phyloP scores from a whole-genome alignment of 2,329 filamentous ascomycete genomes.

The Stachybotrys chartarum region DNA sequence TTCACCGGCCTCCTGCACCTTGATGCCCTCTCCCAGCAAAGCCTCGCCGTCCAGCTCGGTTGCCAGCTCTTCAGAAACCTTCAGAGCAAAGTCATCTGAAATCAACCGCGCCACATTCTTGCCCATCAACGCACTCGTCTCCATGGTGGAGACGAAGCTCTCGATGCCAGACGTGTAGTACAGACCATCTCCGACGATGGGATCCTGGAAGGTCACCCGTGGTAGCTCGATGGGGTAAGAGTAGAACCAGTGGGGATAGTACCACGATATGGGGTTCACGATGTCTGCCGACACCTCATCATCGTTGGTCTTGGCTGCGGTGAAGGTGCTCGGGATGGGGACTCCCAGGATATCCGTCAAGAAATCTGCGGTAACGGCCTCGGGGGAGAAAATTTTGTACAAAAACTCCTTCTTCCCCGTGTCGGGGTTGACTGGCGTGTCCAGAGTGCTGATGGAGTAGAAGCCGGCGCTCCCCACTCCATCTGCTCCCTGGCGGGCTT shows the following conservation, averaged over 20 bases:
- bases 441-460: conserved; percentile 76
- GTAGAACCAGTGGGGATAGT: conserved; percentile 69
- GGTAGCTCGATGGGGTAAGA: conserved; percentile 84
- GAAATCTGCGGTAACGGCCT: conserved; percentile 44
- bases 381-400: conserved; percentile 60
- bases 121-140: conserved; percentile 88
- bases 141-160: conserved; percentile 95
- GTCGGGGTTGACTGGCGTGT: conserved; percentile 53
- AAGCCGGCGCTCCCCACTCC: conserved; percentile 71
- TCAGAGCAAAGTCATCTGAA: conserved; percentile 46
- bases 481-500: conserved; percentile 38
- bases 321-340: conserved; percentile 35
- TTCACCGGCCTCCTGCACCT: conserved; percentile 2
- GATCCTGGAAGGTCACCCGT: conserved; percentile 79
- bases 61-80: conserved; percentile 9
- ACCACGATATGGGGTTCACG: conserved; percentile 62
- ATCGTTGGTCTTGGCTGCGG: conserved; percentile 18
- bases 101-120: conserved; percentile 73
- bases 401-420: conserved; percentile 47
- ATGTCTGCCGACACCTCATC: conserved; percentile 19
- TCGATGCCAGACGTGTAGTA: conserved; percentile 77
- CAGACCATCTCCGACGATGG: conserved; percentile 57
- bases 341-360: conserved; percentile 44
- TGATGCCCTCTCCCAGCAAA: conserved; percentile 3
- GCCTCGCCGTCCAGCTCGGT: background rate